These are phyloP conservation scores for Thermothielavioides terrestris DNA, from an alignment of 495 filamentous ascomycete genomes.

Conservation along the genomic window DNA sequence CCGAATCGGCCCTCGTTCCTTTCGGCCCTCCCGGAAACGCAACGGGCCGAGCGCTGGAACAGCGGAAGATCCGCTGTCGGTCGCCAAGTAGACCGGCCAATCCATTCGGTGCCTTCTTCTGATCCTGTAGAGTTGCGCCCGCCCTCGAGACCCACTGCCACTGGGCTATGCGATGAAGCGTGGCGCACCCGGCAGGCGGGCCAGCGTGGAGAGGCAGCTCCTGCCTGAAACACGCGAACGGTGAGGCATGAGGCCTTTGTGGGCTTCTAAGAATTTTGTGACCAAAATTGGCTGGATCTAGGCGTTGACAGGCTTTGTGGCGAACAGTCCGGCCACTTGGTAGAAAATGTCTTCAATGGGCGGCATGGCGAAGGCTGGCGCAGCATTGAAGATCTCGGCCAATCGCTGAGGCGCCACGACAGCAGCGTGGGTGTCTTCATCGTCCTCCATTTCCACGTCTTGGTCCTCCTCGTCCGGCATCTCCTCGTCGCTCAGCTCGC, in stretches of 20 bases:
- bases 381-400: slow-evolving; percentile 63
- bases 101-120: not conserved
- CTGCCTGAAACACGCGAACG: not conserved
- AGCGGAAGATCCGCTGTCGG: not conserved
- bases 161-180: too few species aligned
- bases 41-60: not conserved
- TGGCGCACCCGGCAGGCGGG: too few species aligned
- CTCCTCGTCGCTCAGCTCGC: slow-evolving; percentile 43
- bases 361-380: slow-evolving; percentile 66
- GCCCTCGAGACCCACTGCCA: too few species aligned
- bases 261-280: not conserved
- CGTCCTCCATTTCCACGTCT: slow-evolving; percentile 30
- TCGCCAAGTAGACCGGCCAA: not conserved
- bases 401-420: slow-evolving; percentile 58
- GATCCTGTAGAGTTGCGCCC: not conserved
- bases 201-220: too few species aligned
- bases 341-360: slow-evolving; percentile 71
- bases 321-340: slow-evolving; percentile 56
- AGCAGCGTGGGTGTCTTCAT: slow-evolving; percentile 35
- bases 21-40: not conserved
- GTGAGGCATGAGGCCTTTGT: not conserved
- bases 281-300: not conserved
- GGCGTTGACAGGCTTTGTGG: slow-evolving; percentile 33
- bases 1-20: not conserved
- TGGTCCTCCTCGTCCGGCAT: slow-evolving; percentile 29